These are phyloP conservation scores for Cryphonectria naterciae DNA, from an alignment of 2,329 filamentous ascomycete genomes.

Conservation along the genomic window DNA sequence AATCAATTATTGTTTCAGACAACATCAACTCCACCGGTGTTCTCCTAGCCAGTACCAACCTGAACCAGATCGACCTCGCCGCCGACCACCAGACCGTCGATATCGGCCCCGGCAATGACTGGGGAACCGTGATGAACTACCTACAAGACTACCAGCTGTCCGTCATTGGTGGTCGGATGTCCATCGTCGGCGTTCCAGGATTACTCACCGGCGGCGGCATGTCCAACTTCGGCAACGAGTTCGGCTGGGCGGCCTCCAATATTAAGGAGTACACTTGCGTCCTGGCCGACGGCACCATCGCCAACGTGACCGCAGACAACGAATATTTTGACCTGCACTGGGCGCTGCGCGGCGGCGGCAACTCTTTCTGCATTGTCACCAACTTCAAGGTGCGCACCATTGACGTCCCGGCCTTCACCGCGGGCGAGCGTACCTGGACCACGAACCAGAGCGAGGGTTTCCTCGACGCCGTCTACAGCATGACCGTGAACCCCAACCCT, in stretches of 20 bases:
- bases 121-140: constrained; percentile 37
- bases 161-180: constrained; percentile 37
- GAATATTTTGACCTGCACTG: constrained; percentile 36
- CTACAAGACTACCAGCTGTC: constrained; percentile 34
- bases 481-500: constrained; percentile 16
- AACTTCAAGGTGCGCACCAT: constrained; percentile 35
- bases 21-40: constrained; percentile 37
- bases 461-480: constrained; percentile 19
- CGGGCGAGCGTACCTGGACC: constrained; percentile 13
- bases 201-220: constrained; percentile 40
- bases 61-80: constrained; percentile 38
- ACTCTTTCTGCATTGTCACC: constrained; percentile 41
- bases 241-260: neutral
- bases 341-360: constrained; percentile 34
- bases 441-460: constrained; percentile 4
- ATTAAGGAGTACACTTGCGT: constrained; percentile 25
- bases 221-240: constrained; percentile 35
- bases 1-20: constrained; percentile 10
- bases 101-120: constrained; percentile 39
- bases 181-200: constrained; percentile 37
- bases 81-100: constrained; percentile 36
- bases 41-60: constrained; percentile 42
- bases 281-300: constrained; percentile 35
- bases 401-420: constrained; percentile 6
- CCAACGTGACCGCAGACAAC: constrained; percentile 33